Evolutionary conservation across 257 asterid species (phyloP), one percentile per base, ranked within the genome.

Genomic region (Lycium ferocissimum): DNA sequence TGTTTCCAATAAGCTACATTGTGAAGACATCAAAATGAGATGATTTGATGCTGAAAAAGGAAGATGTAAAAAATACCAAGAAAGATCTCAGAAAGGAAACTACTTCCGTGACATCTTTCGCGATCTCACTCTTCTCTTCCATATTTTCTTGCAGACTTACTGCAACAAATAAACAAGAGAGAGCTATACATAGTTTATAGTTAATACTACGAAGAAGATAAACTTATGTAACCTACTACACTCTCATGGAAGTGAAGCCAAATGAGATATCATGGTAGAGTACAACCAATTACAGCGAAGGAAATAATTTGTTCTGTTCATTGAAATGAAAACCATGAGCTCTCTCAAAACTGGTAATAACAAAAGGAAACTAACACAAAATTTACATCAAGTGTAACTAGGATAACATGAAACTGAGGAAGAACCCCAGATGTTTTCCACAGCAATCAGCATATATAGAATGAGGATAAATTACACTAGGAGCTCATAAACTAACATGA

Each of bases 41-140:
- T 61, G 54, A 33, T 51, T 11, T 43, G 9, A 12, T 18, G 33
- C 15, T 43, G 38, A 56, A 40, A 40, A 33, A 37, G 43, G 4
- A 81, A 80, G 78, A 6, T 54, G 80, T 1, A 47, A 22, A 49
- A 22, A 13, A 45, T n/a, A 22, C 8, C 8, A 51, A 79, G 15
- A 14, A 65, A 83, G 26, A 33, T 33, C 18, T 54, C 40, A 61
- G 78, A 79, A 49, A 22, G 57, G 11, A 15, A 26, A 49, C 43
- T 87, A 89, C 90, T 79, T 89, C 90, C 37, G 88, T 87, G 58
- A 86, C 82, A 71, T 89, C 90, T 18, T 86, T 87, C 13, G 92
- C 88, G 15, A 89, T 89, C 71, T 62, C 85, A 79, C 63, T 40
- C 81, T 57, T 86, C 61, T 51, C 87, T 80, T 87, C 92, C 90